These are phyloP conservation scores for Athelia sp. DNA, from an alignment of 1,284 basidiomycete genomes.

Conservation along the genomic window DNA sequence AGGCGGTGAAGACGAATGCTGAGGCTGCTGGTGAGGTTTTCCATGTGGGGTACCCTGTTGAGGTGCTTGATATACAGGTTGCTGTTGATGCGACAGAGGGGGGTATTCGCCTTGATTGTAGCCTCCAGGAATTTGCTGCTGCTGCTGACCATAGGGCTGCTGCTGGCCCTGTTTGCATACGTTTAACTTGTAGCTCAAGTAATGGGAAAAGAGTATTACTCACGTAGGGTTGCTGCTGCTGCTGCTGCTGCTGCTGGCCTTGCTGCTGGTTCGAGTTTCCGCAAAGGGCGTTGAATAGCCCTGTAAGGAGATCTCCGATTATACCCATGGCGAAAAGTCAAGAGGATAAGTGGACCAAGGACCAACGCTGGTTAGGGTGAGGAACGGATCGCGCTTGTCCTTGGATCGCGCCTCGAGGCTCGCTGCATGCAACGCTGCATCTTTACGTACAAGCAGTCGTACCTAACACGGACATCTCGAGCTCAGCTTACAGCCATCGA, in stretches of 20 bases:
- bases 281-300: neutral
- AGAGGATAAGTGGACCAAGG: conserved; percentile 1
- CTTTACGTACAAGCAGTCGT: too few relatives aligned
- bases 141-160: conserved; percentile 9
- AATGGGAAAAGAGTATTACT: too few relatives aligned
- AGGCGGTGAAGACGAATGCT: neutral
- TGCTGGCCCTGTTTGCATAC: too few relatives aligned
- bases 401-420: too few relatives aligned
- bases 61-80: neutral
- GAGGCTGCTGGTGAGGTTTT: conserved; percentile 5
- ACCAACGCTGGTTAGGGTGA: too few relatives aligned
- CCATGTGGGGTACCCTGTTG: too few relatives aligned
- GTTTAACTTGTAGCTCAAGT: too few relatives aligned
- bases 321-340: conserved; percentile 2
- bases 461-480: too few relatives aligned
- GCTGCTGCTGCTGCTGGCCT: conserved; percentile 8
- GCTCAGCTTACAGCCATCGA: too few relatives aligned
- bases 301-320: neutral
- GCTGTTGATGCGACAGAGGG: conserved; percentile 10
- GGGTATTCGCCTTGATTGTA: too few relatives aligned
- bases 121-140: conserved; percentile 1
- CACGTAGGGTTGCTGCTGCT: conserved; percentile 7
- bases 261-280: neutral
- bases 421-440: too few relatives aligned
- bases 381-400: too few relatives aligned